Conservation (phyloP, 768 basidiomycete species). For the Leucocoprinus birnbaumii region DNA sequence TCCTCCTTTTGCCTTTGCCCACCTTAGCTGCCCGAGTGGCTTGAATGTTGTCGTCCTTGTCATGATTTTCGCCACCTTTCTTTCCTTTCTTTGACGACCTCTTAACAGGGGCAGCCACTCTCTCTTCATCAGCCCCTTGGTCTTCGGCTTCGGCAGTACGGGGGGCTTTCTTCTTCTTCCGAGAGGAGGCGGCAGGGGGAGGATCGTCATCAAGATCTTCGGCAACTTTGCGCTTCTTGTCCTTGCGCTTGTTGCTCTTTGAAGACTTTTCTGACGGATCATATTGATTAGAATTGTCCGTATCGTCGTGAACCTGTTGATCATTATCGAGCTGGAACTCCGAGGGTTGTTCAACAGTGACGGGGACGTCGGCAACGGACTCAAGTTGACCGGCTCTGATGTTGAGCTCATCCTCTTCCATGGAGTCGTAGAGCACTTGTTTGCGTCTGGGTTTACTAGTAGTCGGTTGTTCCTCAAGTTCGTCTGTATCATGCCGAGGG, state of each 20-base stretch:
- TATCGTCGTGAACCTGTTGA: neutral
- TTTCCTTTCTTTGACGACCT: constrained; percentile 23
- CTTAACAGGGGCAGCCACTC: neutral
- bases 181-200: neutral
- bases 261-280: neutral
- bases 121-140: neutral
- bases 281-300: neutral
- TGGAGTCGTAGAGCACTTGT: neutral
- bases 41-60: constrained; percentile 16
- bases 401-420: constrained; percentile 7
- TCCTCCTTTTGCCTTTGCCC: constrained; percentile 22
- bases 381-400: neutral
- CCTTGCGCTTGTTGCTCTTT: neutral
- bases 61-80: constrained; percentile 24
- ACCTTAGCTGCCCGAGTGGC: constrained; percentile 8
- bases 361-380: neutral
- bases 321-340: neutral
- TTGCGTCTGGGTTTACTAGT: neutral
- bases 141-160: neutral
- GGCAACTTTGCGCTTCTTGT: neutral
- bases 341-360: neutral
- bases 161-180: neutral
- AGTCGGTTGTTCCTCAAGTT: neutral
- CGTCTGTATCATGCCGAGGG: neutral
- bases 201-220: neutral